phyloP scores from a whole-genome alignment of 1,284 basidiomycete genomes.

The Termitomyces sp. region DNA sequence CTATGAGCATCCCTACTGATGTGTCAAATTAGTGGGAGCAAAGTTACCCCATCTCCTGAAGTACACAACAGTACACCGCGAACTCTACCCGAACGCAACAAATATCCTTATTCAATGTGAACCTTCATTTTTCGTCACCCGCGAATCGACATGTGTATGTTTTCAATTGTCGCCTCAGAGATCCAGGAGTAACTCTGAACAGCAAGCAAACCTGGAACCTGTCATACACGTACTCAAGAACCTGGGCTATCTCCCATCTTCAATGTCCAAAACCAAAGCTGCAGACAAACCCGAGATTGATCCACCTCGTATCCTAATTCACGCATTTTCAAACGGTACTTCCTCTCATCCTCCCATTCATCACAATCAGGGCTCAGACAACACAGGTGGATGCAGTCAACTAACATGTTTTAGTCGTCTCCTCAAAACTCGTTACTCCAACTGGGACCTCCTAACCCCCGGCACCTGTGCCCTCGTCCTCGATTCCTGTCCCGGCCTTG shows the following conservation, averaged over 20 bases:
- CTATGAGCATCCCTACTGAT: not conserved
- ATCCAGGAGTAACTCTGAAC: not conserved
- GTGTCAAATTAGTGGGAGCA: conserved; percentile 40
- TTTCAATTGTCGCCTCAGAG: not conserved
- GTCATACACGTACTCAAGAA: conserved; percentile 34
- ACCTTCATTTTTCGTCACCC: conserved; percentile 35
- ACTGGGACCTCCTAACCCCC: conserved; percentile 10
- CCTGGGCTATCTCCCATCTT: conserved; percentile 30
- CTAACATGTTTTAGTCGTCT: conserved; percentile 34
- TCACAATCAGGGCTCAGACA: not conserved
- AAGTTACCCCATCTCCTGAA: conserved; percentile 43
- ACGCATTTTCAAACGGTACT: conserved; percentile 54
- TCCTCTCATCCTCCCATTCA: not conserved
- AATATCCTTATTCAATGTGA: conserved; percentile 42
- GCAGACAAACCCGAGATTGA: conserved; percentile 14
- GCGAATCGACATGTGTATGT: conserved; percentile 29
- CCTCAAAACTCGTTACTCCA: conserved; percentile 24
- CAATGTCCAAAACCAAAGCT: conserved; percentile 5
- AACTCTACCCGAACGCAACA: conserved; percentile 43
- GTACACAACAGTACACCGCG: conserved; percentile 40
- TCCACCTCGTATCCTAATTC: conserved; percentile 35
- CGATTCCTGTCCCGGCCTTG: conserved; percentile 46
- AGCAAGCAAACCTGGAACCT: conserved; percentile 19
- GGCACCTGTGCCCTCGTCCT: conserved; percentile 36
- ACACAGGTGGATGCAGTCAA: conserved; percentile 41